Conservation (phyloP, 768 basidiomycete genomes). For the Astraeus odoratus region DNA sequence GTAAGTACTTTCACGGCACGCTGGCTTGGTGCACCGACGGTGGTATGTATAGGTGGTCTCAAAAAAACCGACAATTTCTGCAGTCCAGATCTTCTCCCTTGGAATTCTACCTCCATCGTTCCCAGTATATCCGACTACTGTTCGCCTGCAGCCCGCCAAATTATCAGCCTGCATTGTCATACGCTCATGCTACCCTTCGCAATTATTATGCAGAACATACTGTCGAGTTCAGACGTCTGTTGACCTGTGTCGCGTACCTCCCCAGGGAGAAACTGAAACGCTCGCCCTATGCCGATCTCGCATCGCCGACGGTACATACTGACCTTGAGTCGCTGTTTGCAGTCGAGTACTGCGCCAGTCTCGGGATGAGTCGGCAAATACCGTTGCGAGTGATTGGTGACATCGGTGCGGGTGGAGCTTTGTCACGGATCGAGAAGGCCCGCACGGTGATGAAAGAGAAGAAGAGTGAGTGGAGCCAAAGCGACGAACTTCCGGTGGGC, state of each 20-base stretch:
- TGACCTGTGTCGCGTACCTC: slow-evolving; percentile 64
- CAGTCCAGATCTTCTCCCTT: slow-evolving; percentile 67
- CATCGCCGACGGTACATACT: slow-evolving; percentile 62
- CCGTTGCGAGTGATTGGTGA: slow-evolving; percentile 87
- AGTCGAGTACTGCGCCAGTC: slow-evolving; percentile 79
- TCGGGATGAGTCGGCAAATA: slow-evolving; percentile 85
- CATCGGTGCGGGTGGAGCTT: slow-evolving; percentile 86
- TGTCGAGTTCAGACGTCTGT: slow-evolving; percentile 60
- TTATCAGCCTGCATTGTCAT: slow-evolving; percentile 55
- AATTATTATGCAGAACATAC: slow-evolving; percentile 58
- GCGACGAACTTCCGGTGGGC: slow-evolving; percentile 79
- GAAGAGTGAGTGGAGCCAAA: slow-evolving; percentile 88
- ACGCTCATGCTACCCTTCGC: slow-evolving; percentile 62
- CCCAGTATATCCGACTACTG: slow-evolving; percentile 79
- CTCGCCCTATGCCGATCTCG: slow-evolving; percentile 73
- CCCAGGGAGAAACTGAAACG: slow-evolving; percentile 56
- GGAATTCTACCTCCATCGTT: slow-evolving; percentile 86
- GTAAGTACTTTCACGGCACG: slow-evolving; percentile 35
- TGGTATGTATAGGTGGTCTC: slow-evolving; percentile 63
- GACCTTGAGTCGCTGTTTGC: slow-evolving; percentile 81
- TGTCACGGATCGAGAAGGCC: slow-evolving; percentile 91
- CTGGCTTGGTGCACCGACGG: background rate
- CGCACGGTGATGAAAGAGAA: slow-evolving; percentile 88
- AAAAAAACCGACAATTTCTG: slow-evolving; percentile 58
- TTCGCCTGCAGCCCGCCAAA: slow-evolving; percentile 55